These are phyloP conservation scores for Ceratobasidium sp. DNA, from an alignment of 1,284 basidiomycete genomes.

Conservation along the genomic window DNA sequence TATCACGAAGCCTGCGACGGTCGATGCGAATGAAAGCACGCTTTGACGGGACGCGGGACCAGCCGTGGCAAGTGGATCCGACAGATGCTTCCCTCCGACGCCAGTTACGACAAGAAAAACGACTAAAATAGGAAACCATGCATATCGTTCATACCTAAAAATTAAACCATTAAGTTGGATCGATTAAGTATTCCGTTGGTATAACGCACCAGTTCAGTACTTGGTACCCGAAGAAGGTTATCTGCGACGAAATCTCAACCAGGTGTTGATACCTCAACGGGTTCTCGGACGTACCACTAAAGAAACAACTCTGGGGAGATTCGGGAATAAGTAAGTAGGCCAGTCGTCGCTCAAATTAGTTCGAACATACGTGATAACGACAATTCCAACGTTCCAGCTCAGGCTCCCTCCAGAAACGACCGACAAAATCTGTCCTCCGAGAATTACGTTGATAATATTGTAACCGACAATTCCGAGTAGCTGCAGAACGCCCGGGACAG, in stretches of 20 bases:
- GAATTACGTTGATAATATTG: constrained; percentile 81
- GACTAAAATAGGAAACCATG: constrained; percentile 85
- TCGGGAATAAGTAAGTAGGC: too few species aligned
- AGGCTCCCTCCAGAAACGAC: constrained; percentile 73
- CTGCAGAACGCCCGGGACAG: constrained; percentile 36
- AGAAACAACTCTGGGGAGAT: too few species aligned
- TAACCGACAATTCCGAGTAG: constrained; percentile 72
- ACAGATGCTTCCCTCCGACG: constrained; percentile 76
- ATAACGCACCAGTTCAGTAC: constrained; percentile 73
- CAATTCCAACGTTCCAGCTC: constrained; percentile 81
- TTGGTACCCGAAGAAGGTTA: constrained; percentile 69
- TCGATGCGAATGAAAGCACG: constrained; percentile 76
- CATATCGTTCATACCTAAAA: constrained; percentile 76
- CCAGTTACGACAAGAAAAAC: constrained; percentile 83
- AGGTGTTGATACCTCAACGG: constrained; percentile 54
- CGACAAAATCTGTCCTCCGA: constrained; percentile 83
- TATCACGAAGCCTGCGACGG: constrained; percentile 80
- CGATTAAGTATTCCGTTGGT: background rate
- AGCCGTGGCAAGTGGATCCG: constrained; percentile 25
- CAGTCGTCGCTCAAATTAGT: too few species aligned
- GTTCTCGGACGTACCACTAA: constrained; percentile 48
- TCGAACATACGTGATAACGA: constrained; percentile 69
- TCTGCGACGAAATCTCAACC: constrained; percentile 44
- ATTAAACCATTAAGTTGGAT: background rate
- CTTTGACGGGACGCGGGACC: constrained; percentile 67